A percentile compares a stretch with the other conserved stretches of the same genome.
phyloP scores from a whole-genome alignment of 2,329 filamentous ascomycete genomes.

The Huntiella moniliformis region DNA sequence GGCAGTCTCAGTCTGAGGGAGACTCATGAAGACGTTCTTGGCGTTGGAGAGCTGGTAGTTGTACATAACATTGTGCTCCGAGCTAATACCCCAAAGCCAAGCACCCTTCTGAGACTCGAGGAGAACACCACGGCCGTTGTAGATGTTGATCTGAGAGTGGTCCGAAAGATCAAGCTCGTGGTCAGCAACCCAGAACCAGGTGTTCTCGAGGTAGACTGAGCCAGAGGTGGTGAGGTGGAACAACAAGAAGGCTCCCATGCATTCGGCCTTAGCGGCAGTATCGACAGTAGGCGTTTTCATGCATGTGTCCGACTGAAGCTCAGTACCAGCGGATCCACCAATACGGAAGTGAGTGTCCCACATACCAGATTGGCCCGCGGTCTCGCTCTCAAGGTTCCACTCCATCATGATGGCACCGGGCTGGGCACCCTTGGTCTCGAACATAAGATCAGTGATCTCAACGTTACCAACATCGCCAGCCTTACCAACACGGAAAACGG shows the following conservation, averaged over 20 bases:
- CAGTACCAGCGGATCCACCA: constrained; percentile 67
- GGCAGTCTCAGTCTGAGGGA: constrained; percentile 80
- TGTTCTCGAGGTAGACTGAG: constrained; percentile 70
- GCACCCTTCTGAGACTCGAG: constrained; percentile 57
- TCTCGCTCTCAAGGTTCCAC: constrained; percentile 62
- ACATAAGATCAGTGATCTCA: constrained; percentile 75
- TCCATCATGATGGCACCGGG: constrained; percentile 80
- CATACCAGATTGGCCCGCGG: constrained; percentile 54
- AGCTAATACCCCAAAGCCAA: constrained; percentile 66
- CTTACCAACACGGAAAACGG: constrained; percentile 73
- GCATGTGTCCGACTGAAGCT: constrained; percentile 64
- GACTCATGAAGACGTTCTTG: constrained; percentile 59
- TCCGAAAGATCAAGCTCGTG: constrained; percentile 65
- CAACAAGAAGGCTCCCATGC: constrained; percentile 55
- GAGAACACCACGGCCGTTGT: constrained; percentile 67
- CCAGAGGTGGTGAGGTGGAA: constrained; percentile 43
- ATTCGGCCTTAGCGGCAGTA: constrained; percentile 43
- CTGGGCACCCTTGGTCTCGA: constrained; percentile 65
- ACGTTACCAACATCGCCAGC: constrained; percentile 59
- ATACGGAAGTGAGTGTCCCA: constrained; percentile 96
- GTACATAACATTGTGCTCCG: constrained; percentile 48
- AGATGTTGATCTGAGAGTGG: constrained; percentile 67
- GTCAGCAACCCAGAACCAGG: constrained; percentile 79
- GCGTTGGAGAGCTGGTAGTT: constrained; percentile 75
- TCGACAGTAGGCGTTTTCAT: constrained; percentile 50